These are phyloP conservation scores for Flaveria linearis DNA, from an alignment of 129 eudicot species.

Conservation along the genomic window DNA sequence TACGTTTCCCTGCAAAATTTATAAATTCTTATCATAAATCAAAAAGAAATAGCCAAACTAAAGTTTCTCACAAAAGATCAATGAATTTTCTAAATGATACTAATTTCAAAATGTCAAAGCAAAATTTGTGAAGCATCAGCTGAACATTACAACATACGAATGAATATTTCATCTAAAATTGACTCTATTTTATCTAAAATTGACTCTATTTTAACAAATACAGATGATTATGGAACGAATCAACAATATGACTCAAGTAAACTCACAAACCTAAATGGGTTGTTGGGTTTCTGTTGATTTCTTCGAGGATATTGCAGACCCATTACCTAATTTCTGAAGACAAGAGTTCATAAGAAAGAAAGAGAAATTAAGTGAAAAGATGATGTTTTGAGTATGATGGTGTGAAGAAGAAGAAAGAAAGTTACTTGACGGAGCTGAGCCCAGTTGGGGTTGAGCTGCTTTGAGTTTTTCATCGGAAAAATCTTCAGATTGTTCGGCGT, in stretches of 20 bases:
- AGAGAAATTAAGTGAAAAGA: not conserved
- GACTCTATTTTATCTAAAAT: no score
- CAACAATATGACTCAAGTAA: no score
- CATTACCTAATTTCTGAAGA: slow-evolving; percentile 61
- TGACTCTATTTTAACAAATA: not conserved
- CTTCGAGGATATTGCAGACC: slow-evolving; percentile 37
- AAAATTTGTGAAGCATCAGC: no score
- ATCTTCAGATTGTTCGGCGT: not conserved
- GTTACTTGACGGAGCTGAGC: slow-evolving; percentile 73
- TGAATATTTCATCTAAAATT: slow-evolving; percentile 4
- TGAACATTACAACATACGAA: no score
- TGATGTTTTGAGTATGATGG: not conserved
- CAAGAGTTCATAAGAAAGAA: slow-evolving; percentile 2
- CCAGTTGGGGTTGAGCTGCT: slow-evolving; percentile 88
- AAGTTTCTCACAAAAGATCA: not conserved
- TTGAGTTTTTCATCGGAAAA: slow-evolving; percentile 41
- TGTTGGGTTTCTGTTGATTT: slow-evolving; percentile 29
- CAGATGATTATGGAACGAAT: not conserved
- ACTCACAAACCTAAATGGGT: slow-evolving; percentile 50
- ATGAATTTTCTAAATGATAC: no score
- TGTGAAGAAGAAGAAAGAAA: slow-evolving; percentile 6
- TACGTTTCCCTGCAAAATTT: slow-evolving; percentile 68
- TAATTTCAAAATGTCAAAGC: no score
- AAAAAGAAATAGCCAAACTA: not conserved
- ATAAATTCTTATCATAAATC: slow-evolving; percentile 11